These are phyloP conservation scores for Pterocarpus macrocarpus DNA, from an alignment of 306 rosid species.

Conservation along the genomic window DNA sequence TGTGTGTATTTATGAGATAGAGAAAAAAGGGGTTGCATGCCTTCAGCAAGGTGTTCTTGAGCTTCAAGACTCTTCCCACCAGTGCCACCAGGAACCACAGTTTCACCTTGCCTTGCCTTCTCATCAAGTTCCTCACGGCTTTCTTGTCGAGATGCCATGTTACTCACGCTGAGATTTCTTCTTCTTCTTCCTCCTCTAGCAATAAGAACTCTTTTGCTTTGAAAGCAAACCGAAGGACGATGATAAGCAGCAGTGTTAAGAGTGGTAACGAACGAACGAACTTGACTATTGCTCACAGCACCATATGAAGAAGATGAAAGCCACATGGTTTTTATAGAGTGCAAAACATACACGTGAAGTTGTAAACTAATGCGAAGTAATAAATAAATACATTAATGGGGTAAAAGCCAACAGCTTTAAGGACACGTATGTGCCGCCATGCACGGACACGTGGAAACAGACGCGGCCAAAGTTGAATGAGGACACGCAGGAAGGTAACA, in stretches of 20 bases:
- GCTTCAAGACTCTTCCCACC: slow-evolving; percentile 86
- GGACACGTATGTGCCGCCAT: neutral
- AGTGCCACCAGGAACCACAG: slow-evolving; percentile 82
- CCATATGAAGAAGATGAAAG: neutral
- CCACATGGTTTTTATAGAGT: slow-evolving; percentile 37
- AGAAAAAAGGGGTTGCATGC: slow-evolving; percentile 50
- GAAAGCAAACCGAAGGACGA: neutral
- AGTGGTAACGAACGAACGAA: too few species aligned
- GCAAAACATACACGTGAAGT: slow-evolving; percentile 31
- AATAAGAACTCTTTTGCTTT: neutral
- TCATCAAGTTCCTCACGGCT: slow-evolving; percentile 63
- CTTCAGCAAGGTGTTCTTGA: slow-evolving; percentile 87
- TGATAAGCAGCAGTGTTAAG: neutral
- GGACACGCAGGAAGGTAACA: slow-evolving; percentile 39
- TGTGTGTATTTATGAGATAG: neutral
- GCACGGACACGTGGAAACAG: slow-evolving; percentile 33
- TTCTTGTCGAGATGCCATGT: slow-evolving; percentile 65
- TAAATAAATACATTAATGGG: neutral
- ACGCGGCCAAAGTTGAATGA: slow-evolving; percentile 37
- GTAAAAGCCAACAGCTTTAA: too few species aligned
- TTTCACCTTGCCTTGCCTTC: slow-evolving; percentile 75
- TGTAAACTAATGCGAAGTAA: slow-evolving; percentile 6
- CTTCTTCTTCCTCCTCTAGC: neutral
- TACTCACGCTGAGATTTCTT: neutral
- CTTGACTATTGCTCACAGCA: too few species aligned